phyloP scores from a whole-genome alignment of 73 alveolate species.

The Tetrahymena thermophila region DNA sequence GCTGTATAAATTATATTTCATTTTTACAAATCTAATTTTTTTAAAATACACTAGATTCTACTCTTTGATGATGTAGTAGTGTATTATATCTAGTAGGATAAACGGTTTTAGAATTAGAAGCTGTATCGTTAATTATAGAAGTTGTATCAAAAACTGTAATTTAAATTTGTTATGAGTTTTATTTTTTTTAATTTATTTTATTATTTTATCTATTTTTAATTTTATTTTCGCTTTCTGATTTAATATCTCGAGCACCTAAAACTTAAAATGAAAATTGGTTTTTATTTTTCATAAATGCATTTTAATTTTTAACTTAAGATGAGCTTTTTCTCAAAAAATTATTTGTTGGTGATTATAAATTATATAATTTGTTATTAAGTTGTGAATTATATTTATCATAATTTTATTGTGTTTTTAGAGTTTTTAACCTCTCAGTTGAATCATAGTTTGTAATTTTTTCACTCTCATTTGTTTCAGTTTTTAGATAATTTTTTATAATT shows the following conservation, averaged over 20 bases:
- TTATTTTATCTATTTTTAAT: not conserved
- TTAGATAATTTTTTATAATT: not conserved
- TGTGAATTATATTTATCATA: not conserved
- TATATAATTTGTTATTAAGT: not conserved
- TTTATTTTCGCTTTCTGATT: not conserved
- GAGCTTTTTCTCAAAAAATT: not conserved
- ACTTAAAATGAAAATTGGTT: not conserved
- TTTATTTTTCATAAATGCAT: not conserved
- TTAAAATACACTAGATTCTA: not conserved
- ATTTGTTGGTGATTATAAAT: not conserved
- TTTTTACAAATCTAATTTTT: no score
- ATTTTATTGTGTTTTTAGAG: not conserved
- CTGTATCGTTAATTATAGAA: not conserved
- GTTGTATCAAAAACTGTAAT: not conserved
- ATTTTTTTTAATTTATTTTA: not conserved
- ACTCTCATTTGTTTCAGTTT: not conserved
- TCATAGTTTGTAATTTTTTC: not conserved
- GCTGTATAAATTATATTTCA: not conserved
- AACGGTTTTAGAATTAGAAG: not conserved
- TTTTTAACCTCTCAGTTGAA: not conserved
- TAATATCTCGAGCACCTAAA: not conserved
- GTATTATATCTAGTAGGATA: not conserved
- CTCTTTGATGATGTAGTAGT: not conserved
- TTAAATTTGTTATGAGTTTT: not conserved
- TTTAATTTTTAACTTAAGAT: no score